Evolutionary conservation across 176 grass and related monocot genomes (phyloP), one percentile per base, ranked within the genome.

Genomic region (Eragrostis curvula): DNA sequence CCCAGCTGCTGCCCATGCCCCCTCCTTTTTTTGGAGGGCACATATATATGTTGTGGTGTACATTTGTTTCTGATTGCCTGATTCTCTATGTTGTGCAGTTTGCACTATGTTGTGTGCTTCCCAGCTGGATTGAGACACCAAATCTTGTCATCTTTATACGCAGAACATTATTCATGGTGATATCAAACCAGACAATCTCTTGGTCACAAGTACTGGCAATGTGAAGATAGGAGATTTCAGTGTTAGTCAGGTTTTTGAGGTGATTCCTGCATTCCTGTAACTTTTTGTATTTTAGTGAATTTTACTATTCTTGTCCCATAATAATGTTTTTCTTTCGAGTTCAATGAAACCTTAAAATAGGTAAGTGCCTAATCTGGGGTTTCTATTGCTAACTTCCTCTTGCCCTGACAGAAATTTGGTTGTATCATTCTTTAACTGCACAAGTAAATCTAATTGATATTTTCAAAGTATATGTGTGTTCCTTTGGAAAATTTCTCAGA

Each of bases 211-310:
- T 71, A 71, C 88, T 4, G 87, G 90, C 67, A 86, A 75, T 77
- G 90, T 98, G 80, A 95, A 93, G 79, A 98, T 98, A 70, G 88
- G 96, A 50, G 90, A 98, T 89, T 98, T 98, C 82, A 89, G 88
- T 81, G 92, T 95, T 45, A 98, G 96, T 70, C 92, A 98, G 79
- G 77, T 87, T 78, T 98, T 93, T 93, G 92, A 98, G 92, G 92
- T 94, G 49, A 9, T 68, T 75, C 58, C 32, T 79, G n/a, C 55
- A 77, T 21, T 85, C 62, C 29, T 75, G 30, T 63, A 41, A 45
- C 56, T n/a, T n/a, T n/a, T n/a, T 70, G 47, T 89, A 63, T 66
- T 76, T 51, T 3, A 25, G 21, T 84, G 28, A 55, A 47, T 6
- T 77, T 57, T 75, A 17, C 52, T 74, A 40, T 79, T 66, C 21